Base-by-base conservation (phyloP, 2,329 filamentous ascomycete species). In the Aspergillus versicolor region DNA sequence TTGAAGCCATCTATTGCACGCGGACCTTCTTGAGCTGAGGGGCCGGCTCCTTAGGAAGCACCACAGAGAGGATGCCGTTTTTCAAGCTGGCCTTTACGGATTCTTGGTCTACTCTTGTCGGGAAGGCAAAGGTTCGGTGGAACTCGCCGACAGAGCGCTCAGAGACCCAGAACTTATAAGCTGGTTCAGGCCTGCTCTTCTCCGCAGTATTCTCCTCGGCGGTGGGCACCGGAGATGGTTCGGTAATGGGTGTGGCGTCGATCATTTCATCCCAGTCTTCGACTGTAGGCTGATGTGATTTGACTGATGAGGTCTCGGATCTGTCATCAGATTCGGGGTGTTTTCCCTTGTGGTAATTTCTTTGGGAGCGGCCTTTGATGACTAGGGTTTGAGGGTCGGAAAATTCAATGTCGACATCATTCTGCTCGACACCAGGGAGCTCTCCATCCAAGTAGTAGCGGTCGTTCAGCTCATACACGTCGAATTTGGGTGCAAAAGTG, bases 91-190 rank as follows among this genome's bases (percentile, higher is more conserved):
- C 84, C 69, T 79, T 83, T 61, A 86, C 84, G 19, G 68, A 73
- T 49, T 86, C 82, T 67, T 85, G 83, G 62, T 86, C 79, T 27
- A 86, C 79, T 19, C 80, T 73, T 1, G 74, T 73, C 1, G 83
- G 79, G 74, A 86, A 86, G 52, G 72, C 77, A 69, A 86, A 86
- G 5, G 74, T 75, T 54, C 84, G 77, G 55, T 82, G 77, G 72
- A 86, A 86, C 38, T 82, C 77, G 53, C 84, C 84, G 34, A 84
- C 72, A 0, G 77, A 80, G 61, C 84, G 82, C 69, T 86, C 84
- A 47, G 76, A 79, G 44, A 83, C 75, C 82, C 82, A 85, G 72
- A 82, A 85, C 64, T 78, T 79, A 58, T 72, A 70, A 45, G 61
- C 54, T 19, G 60, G 51, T 46, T 63, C 50, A 27, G 51, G 24